Base-by-base conservation (phyloP, 352 stramenopile species). In the Pythium monospermum region DNA sequence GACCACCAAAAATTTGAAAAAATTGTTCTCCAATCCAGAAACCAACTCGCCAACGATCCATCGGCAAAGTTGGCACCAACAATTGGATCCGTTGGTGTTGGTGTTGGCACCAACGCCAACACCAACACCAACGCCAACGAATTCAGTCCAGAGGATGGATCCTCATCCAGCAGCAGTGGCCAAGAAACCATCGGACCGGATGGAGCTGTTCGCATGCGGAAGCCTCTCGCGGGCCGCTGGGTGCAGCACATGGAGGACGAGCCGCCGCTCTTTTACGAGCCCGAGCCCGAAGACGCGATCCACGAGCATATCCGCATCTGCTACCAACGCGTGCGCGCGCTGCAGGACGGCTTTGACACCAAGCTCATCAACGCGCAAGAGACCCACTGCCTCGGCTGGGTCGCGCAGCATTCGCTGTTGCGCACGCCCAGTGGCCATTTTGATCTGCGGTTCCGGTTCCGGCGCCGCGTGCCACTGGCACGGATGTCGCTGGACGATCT, bases 371-470 rank as follows among this genome's bases (percentile, higher is more conserved):
- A 39, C 11, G 23, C 35, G n/a, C 18, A 48, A 1, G 36, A 53
- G n/a, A 64, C 57, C 11, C 37, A 40, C 26, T 64, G 57, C 31
- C 33, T 64, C 19, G 57, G 57, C 21, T 64, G 57, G 57, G 25
- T 23, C 10, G 57, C 57, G 13, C 38, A 64, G 30, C 57, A 56
- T 41, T 40, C 49, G 2, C 12, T 56, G 1, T 23, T 51, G 11
- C 38, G 36, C 15, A 39, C 39, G 0, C 23, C 36, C 6, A 30
- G 59, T 10, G 22, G 41, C 12, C 21, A 40, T 6, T 39, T 55
- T 2, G 40, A 57, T 15, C 31, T 64, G 38, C 57, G 57, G 13
- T 64, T 64, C 31, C 57, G 57, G 1, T 64, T 64, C 23, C 23
- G 16, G 6, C 38, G 49, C 1, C 49, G 57, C 16, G 42, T 64